phyloP scores from a whole-genome alignment of 2,329 filamentous ascomycete genomes.

The Pyricularia sp. region DNA sequence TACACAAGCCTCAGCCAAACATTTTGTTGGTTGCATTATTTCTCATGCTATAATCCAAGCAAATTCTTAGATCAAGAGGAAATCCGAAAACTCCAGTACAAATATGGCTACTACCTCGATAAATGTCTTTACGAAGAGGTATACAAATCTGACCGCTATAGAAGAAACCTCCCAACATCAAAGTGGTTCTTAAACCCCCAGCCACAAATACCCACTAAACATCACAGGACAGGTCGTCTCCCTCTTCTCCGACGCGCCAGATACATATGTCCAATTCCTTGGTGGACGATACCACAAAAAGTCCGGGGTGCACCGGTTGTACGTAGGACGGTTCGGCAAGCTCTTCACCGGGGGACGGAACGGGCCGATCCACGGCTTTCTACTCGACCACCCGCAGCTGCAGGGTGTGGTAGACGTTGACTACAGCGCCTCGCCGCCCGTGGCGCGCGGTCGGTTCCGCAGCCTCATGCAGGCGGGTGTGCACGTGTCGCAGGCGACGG shows the following conservation, averaged over 20 bases:
- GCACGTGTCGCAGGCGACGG: conserved; percentile 38
- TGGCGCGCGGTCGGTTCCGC: conserved; percentile 38
- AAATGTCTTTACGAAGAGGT: conserved; percentile 49
- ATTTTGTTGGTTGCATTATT: neutral
- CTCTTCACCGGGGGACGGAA: conserved; percentile 44
- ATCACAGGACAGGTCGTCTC: conserved; percentile 28
- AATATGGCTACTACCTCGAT: conserved; percentile 50
- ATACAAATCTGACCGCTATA: neutral
- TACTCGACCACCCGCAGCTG: conserved; percentile 48
- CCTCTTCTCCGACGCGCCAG: conserved; percentile 42
- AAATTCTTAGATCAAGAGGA: conserved; percentile 36
- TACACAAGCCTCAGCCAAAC: neutral
- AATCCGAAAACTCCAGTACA: conserved; percentile 45
- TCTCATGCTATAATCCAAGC: neutral
- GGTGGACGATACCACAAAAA: conserved; percentile 43
- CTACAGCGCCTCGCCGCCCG: conserved; percentile 24
- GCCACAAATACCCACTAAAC: neutral
- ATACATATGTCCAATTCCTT: conserved; percentile 46
- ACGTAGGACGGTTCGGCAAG: conserved; percentile 39
- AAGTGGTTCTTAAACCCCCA: too few relatives aligned
- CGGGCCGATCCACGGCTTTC: conserved; percentile 44
- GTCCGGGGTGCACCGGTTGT: conserved; percentile 39
- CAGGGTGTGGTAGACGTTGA: conserved; percentile 46
- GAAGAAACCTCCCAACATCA: too few relatives aligned
- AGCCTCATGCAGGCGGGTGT: conserved; percentile 46